These are phyloP conservation scores for Pilatotrama ljubarskyi DNA, from an alignment of 768 basidiomycete species.

Conservation along the genomic window DNA sequence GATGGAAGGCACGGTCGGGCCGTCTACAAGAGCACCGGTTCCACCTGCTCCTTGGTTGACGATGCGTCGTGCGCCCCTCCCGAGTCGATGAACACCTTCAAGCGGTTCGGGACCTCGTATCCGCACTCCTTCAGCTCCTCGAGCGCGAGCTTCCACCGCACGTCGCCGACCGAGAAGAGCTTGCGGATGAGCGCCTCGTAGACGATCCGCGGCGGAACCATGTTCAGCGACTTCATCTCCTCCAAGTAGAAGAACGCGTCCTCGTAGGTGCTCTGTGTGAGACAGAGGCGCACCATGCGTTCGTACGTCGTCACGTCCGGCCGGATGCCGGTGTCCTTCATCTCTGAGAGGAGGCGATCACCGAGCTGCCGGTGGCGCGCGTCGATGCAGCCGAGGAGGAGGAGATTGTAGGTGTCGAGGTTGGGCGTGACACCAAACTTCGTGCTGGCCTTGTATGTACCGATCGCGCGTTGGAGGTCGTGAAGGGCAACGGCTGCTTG, in stretches of 20 bases:
- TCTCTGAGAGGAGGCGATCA: slow-evolving; percentile 63
- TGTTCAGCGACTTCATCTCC: slow-evolving; percentile 72
- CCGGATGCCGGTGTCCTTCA: slow-evolving; percentile 56
- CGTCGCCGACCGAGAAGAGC: slow-evolving; percentile 57
- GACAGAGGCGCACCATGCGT: slow-evolving; percentile 64
- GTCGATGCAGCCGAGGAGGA: slow-evolving; percentile 64
- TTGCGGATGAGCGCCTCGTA: slow-evolving; percentile 63
- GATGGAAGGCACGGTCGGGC: neutral
- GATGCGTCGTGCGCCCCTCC: slow-evolving; percentile 24
- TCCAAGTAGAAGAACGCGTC: slow-evolving; percentile 89
- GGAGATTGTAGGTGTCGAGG: slow-evolving; percentile 64
- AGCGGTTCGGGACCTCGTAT: slow-evolving; percentile 38
- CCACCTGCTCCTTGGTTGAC: neutral
- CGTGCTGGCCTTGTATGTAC: slow-evolving; percentile 64
- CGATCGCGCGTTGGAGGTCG: slow-evolving; percentile 76
- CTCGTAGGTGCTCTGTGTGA: slow-evolving; percentile 74
- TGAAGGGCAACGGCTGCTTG: slow-evolving; percentile 58
- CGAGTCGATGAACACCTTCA: slow-evolving; percentile 37
- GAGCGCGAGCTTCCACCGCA: slow-evolving; percentile 61
- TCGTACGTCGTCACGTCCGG: slow-evolving; percentile 66
- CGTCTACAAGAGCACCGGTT: slow-evolving; percentile 4
- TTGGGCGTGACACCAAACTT: slow-evolving; percentile 59
- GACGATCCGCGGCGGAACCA: slow-evolving; percentile 51
- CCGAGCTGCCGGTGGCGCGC: slow-evolving; percentile 66
- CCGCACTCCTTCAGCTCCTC: slow-evolving; percentile 72